These are phyloP conservation scores for Flaveria bidentis DNA, from an alignment of 129 eudicot genomes.

Conservation along the genomic window DNA sequence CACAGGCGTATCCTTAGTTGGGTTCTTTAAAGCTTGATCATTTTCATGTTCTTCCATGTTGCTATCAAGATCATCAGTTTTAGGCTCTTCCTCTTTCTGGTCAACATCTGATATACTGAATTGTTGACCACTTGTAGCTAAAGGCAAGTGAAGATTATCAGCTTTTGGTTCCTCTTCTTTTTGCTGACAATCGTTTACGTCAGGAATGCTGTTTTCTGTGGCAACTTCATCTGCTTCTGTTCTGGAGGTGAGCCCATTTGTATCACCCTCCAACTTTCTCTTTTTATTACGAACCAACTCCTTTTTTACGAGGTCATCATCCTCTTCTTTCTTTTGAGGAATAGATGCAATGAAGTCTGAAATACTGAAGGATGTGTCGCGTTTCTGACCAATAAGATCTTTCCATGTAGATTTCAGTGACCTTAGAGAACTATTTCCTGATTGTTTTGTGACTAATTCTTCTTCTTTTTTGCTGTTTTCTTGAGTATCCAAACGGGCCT, in stretches of 20 bases:
- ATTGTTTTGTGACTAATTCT: conserved; percentile 33
- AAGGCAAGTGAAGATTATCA: conserved; percentile 4
- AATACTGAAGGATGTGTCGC: conserved; percentile 40
- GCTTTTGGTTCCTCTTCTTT: conserved; percentile 19
- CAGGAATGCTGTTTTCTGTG: conserved; percentile 21
- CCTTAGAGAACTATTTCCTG: conserved; percentile 32
- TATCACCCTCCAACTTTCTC: conserved; percentile 15
- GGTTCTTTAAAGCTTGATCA: not conserved
- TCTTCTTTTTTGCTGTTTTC: conserved; percentile 24
- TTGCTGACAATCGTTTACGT: conserved; percentile 16
- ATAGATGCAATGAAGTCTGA: conserved; percentile 42
- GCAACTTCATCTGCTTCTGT: conserved; percentile 16
- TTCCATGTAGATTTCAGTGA: conserved; percentile 63
- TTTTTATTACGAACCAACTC: conserved; percentile 20
- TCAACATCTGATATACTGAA: conserved; percentile 41
- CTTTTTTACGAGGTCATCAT: conserved; percentile 3
- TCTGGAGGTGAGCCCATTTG: not conserved
- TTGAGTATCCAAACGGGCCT: conserved; percentile 23
- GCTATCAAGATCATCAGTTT: conserved; percentile 20
- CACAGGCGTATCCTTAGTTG: conserved; percentile 29
- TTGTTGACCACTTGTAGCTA: conserved; percentile 9
- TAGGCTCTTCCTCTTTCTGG: conserved; percentile 35
- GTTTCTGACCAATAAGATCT: conserved; percentile 47
- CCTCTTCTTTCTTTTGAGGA: conserved; percentile 33
- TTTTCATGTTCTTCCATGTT: conserved; percentile 15